A percentile compares a stretch with the other conserved stretches of the same genome.
Conservation (phyloP, 108 stramenopile species). For the Epipyxis sp. region DNA sequence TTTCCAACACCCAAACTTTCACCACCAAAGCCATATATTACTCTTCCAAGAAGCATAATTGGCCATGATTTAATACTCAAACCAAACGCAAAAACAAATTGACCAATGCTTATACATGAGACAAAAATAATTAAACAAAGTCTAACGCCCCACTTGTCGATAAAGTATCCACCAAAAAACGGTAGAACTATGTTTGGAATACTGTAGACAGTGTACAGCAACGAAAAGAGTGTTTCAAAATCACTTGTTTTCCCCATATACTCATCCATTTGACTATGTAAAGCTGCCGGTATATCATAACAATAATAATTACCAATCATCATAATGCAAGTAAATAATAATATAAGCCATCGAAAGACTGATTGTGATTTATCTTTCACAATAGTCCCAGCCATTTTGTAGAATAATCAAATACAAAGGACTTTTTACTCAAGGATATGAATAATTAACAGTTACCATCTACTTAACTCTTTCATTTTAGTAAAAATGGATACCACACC, state of each 20-base stretch:
- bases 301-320: constrained; percentile 37
- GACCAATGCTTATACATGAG: constrained; percentile 4
- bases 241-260: constrained; percentile 5
- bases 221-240: constrained; percentile 35
- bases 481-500: too few relatives aligned
- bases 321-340: constrained; percentile 25
- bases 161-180: constrained; percentile 39
- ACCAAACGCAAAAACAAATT: constrained; percentile 21
- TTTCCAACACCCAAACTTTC: constrained; percentile 37
- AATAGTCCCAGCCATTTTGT: neutral
- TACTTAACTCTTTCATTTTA: too few relatives aligned
- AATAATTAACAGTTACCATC: too few relatives aligned
- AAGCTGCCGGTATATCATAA: constrained; percentile 35
- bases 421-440: too few relatives aligned
- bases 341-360: constrained; percentile 1
- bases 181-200: constrained; percentile 40
- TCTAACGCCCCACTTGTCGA: constrained; percentile 35
- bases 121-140: constrained; percentile 20
- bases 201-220: constrained; percentile 41
- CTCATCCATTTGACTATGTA: constrained; percentile 29
- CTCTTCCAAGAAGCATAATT: constrained; percentile 26
- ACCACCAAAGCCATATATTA: constrained; percentile 36
- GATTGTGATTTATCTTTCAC: neutral
- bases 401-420: too few relatives aligned
- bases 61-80: neutral